These are phyloP conservation scores for Akanthomyces muscarius DNA, from an alignment of 2,329 filamentous ascomycete species.

Conservation along the genomic window DNA sequence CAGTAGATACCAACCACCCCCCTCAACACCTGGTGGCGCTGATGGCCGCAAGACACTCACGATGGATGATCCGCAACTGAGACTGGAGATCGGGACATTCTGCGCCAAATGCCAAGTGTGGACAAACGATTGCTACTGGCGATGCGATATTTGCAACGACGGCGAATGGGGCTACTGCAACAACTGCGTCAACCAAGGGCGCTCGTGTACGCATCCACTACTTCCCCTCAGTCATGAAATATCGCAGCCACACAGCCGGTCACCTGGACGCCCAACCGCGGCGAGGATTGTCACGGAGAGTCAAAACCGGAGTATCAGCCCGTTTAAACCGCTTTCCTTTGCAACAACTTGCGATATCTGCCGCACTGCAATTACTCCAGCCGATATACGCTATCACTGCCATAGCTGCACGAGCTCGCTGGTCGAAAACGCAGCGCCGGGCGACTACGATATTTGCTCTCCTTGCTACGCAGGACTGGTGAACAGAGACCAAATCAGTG, in stretches of 20 bases:
- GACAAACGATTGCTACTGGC: constrained; percentile 85
- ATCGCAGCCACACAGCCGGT: constrained; percentile 29
- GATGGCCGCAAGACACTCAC: constrained; percentile 57
- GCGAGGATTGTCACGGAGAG: constrained; percentile 47
- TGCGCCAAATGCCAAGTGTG: constrained; percentile 71
- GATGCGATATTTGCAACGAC: constrained; percentile 80
- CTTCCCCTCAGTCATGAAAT: constrained; percentile 67
- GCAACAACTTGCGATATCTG: constrained; percentile 77
- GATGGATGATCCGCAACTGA: constrained; percentile 60
- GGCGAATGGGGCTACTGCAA: constrained; percentile 96
- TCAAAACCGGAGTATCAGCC: constrained; percentile 42
- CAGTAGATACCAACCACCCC: constrained; percentile 52
- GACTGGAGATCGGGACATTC: constrained; percentile 77
- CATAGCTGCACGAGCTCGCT: constrained; percentile 60
- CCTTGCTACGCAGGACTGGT: constrained; percentile 71
- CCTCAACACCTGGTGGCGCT: constrained; percentile 45
- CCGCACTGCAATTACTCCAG: constrained; percentile 65
- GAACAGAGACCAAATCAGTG: constrained; percentile 58
- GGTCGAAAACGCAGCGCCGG: constrained; percentile 46
- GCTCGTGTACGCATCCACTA: constrained; percentile 76
- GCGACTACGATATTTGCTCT: constrained; percentile 85
- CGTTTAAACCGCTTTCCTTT: constrained; percentile 67
- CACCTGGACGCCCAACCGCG: constrained; percentile 43
- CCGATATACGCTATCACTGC: constrained; percentile 73
- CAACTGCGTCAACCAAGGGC: constrained; percentile 76